Base-by-base conservation (phyloP, 2,329 filamentous ascomycete species). In the Penicillium griseofulvum region DNA sequence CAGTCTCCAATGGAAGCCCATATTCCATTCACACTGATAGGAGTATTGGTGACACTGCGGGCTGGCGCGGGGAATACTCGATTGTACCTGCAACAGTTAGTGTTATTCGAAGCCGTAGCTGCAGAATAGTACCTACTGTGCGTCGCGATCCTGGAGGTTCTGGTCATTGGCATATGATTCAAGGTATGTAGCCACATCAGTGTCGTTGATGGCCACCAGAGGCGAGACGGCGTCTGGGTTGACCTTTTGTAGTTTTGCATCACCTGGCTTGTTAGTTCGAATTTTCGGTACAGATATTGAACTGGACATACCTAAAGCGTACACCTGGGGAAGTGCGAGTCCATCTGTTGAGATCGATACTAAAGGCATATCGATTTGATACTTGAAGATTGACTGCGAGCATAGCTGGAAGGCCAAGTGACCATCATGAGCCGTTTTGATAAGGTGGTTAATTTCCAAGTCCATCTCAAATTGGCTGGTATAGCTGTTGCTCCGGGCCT, bases 261-360 rank as follows among this genome's bases (percentile, higher is more conserved):
- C 61, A 52, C 38, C 60, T 67, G 34, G 59, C 4, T 33, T 2
- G 1, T 43, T 45, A n/a, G 33, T 62, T 19, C 10, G 1, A 19
- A 16, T 4, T 50, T 28, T 22, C 14, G 11, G 7, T 4, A 34
- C 9, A 16, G 11, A 17, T n/a, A n/a, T n/a, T 5, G 28, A 12
- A 11, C 28, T 3, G 7, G 12, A 53, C 57, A 29, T 54, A 65
- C 63, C 54, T 28, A 65, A 55, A 29, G 59, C 49, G 44, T 83
- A 87, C 2, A 86, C 74, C 55, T 83, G 77, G 0, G 86, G 86
- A 11, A 84, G 66, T 50, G 80, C 77, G 17, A 75, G 68, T n/a
- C 85, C 85, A 65, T 88, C 84, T 4, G 72, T 61, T 2, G 84
- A 87, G 8, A 87, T 77, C 0, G 85, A 87, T 0, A 87, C 82